Percentiles rank a stretch among this genome's conserved stretches.
Evolutionary conservation across 768 basidiomycete genomes (phyloP).

Genomic region (Hericium rajendrae): DNA sequence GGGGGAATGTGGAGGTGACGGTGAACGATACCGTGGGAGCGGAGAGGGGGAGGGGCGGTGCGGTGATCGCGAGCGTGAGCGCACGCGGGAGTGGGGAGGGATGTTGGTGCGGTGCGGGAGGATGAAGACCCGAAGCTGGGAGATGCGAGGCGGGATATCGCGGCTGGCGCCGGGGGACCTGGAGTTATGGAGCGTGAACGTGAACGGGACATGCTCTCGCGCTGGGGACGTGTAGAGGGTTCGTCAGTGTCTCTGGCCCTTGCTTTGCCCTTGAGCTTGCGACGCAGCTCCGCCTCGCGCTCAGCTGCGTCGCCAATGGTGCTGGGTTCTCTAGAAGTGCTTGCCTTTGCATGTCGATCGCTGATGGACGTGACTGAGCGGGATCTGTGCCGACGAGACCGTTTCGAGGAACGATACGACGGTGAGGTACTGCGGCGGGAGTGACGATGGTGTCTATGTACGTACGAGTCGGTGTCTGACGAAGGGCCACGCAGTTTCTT

Average conservation of each 20-base stretch:
- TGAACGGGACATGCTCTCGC: neutral
- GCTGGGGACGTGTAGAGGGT: neutral
- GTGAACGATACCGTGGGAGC: constrained; percentile 9
- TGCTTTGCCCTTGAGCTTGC: constrained; percentile 22
- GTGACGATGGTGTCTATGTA: neutral
- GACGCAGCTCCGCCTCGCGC: constrained; percentile 26
- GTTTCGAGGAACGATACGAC: neutral
- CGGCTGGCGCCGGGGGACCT: constrained; percentile 1
- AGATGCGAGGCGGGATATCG: neutral
- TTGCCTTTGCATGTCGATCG: neutral
- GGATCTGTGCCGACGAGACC: constrained; percentile 3
- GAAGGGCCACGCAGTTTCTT: neutral
- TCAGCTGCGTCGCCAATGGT: neutral
- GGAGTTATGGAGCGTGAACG: constrained; percentile 1
- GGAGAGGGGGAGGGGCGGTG: constrained; percentile 26
- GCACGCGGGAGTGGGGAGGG: constrained; percentile 9
- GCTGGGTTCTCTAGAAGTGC: neutral
- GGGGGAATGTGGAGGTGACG: constrained; percentile 33
- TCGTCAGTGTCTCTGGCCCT: neutral
- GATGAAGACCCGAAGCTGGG: neutral
- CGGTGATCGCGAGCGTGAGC: constrained; percentile 26
- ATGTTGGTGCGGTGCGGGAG: constrained; percentile 15
- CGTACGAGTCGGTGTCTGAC: neutral
- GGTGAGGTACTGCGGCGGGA: neutral
- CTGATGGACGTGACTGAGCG: neutral